phyloP scores from a whole-genome alignment of 768 basidiomycete genomes.

The Collybiopsis confluens region DNA sequence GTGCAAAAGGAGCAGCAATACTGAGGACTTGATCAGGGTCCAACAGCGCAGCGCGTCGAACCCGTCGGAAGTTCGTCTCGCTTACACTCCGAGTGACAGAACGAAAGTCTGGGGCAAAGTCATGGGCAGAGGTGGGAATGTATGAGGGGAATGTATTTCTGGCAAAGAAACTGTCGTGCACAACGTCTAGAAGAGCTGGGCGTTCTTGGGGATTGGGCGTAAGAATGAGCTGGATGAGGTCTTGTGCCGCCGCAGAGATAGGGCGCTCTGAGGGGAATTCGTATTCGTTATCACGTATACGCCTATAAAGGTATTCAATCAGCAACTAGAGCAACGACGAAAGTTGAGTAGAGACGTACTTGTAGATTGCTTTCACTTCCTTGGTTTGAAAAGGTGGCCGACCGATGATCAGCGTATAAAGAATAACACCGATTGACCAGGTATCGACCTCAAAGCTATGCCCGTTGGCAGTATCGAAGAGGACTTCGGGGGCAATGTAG shows the following conservation, averaged over 20 bases:
- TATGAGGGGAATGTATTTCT: constrained; percentile 75
- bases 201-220: constrained; percentile 80
- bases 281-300: constrained; percentile 92
- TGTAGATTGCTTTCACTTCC: constrained; percentile 95
- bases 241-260: constrained; percentile 67
- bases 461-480: constrained; percentile 93
- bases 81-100: constrained; percentile 58
- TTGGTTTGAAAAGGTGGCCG: constrained; percentile 99
- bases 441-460: constrained; percentile 99
- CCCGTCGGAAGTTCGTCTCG: constrained; percentile 62
- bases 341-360: constrained; percentile 44
- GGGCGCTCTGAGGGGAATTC: constrained; percentile 79
- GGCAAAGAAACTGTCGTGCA: constrained; percentile 81
- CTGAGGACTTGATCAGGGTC: constrained; percentile 54
- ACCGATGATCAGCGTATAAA: constrained; percentile 92
- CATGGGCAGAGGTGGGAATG: constrained; percentile 78
- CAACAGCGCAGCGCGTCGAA: constrained; percentile 58
- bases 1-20: constrained; percentile 36
- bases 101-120: constrained; percentile 70
- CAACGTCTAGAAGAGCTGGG: constrained; percentile 80
- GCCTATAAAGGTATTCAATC: constrained; percentile 37
- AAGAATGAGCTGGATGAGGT: constrained; percentile 80
- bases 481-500: constrained; percentile 96
- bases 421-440: constrained; percentile 95
- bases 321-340: neutral